Evolutionary conservation across 805 yeast species (phyloP).

Genomic region (Wickerhamomyces strasburgensis): DNA sequence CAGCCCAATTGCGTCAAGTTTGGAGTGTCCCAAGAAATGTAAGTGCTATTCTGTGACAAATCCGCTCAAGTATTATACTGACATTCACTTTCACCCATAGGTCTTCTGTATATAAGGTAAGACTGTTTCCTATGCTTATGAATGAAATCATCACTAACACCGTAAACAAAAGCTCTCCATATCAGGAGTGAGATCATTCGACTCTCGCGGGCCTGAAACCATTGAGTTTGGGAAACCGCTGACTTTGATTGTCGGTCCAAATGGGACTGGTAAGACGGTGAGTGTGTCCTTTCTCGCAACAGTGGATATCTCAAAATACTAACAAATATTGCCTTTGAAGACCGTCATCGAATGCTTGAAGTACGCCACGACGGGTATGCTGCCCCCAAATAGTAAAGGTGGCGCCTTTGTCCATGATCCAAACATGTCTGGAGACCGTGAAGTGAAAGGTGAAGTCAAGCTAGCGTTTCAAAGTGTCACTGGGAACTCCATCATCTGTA

Average conservation of each 20-base stretch:
- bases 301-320: not conserved
- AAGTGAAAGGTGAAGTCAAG: conserved; percentile 86
- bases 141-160: not conserved
- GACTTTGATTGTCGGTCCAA: conserved; percentile 91
- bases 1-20: no score
- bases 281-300: conserved; percentile 7
- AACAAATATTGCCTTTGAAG: conserved; percentile 14
- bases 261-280: conserved; percentile 91
- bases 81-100: conserved; percentile 4
- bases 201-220: conserved; percentile 76
- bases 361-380: conserved; percentile 91
- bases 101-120: conserved; percentile 24
- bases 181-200: conserved; percentile 88
- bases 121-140: conserved; percentile 6
- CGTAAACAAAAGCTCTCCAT: conserved; percentile 49
- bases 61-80: not conserved
- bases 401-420: conserved; percentile 98
- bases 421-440: conserved; percentile 64
- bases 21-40: not conserved
- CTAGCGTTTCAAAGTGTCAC: conserved; percentile 73
- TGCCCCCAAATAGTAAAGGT: conserved; percentile 93
- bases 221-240: conserved; percentile 87
- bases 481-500: conserved; percentile 75
- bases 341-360: conserved; percentile 91
- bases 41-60: no score